phyloP scores from a whole-genome alignment of 2,329 filamentous ascomycete species.

The Neocatenulostroma microsporum region DNA sequence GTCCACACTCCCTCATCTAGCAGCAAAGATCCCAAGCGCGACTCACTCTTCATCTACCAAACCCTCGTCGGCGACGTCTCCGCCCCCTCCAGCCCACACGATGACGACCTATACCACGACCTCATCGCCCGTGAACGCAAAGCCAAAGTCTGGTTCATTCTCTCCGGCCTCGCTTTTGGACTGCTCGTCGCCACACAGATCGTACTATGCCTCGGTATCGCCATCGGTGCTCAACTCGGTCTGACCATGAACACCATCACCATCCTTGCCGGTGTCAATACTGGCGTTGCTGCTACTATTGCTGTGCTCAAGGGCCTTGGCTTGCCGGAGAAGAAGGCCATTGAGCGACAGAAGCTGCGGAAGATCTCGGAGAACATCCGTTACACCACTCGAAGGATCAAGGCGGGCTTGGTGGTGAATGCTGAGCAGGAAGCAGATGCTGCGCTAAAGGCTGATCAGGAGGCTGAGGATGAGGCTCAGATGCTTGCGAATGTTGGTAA shows the following conservation, averaged over 20 bases:
- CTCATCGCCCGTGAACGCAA: constrained; percentile 4
- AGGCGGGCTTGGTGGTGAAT: constrained; percentile 8
- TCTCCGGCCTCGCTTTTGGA: constrained; percentile 4
- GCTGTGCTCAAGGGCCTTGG: constrained; percentile 10
- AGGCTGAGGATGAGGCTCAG: constrained; percentile 9
- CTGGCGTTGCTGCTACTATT: constrained; percentile 10
- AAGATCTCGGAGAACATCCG: constrained; percentile 7
- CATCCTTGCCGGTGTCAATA: constrained; percentile 10
- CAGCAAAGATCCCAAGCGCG: not conserved
- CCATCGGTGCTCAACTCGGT: constrained; percentile 9
- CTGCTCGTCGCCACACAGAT: constrained; percentile 8
- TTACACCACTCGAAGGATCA: constrained; percentile 8
- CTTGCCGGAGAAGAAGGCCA: constrained; percentile 9
- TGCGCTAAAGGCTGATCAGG: constrained; percentile 2
- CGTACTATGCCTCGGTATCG: constrained; percentile 9
- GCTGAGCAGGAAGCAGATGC: constrained; percentile 9
- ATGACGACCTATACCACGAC: constrained; percentile 5
- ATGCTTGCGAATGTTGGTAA: constrained; percentile 2
- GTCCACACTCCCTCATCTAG: not conserved
- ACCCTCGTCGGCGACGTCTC: constrained; percentile 58
- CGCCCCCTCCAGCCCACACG: not conserved
- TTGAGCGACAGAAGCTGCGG: constrained; percentile 7
- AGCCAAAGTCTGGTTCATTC: constrained; percentile 1
- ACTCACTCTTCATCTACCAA: constrained; percentile 50
- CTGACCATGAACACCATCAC: constrained; percentile 7